Evolutionary conservation across 2,329 filamentous ascomycete species (phyloP), one percentile per base, ranked within the genome.

Genomic region (Epichloe coenophiala): DNA sequence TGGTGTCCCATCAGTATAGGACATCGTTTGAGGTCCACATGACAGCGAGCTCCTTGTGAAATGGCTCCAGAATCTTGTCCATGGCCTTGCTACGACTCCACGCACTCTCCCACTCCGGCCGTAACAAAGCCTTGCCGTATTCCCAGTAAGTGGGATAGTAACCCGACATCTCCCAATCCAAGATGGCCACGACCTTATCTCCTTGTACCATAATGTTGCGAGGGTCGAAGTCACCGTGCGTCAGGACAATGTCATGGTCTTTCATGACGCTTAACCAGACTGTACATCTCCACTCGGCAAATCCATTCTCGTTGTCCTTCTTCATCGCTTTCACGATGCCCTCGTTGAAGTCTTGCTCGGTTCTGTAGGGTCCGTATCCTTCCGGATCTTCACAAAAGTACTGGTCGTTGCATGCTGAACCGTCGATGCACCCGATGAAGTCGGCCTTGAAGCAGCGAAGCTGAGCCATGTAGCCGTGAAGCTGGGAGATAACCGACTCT

Each of bases 211-310:
- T 51, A 42, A 72, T 66, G 51, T 71, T 72, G 3, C 63, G 49
- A 15, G 58, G 61, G 43, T 58, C 66, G 27, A 76, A 60, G 58
- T 76, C 72, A 3, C 67, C 66, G 60, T 75, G 71, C 5, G 70
- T 73, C 54, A 75, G 71, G 2, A 67, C 60, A 39, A 60, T 54
- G 11, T 47, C 23, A 50, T 62, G 52, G 35, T 46, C 54, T 33
- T 50, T 53, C 51, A 58, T 57, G 19, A 55, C 41, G 23, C 36
- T 49, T 23, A 45, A 35, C 55, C 52, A 57, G 39, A 55, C 52
- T 31, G 46, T 48, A 31, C 51, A 57, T 31, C 47, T 49, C 47
- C 50, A 51, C 21, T 53, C 50, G 7, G 19, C 17, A 45, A 53
- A 55, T 6, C 42, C 46, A 37, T 47, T 12, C 4, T 45, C 40